A percentile compares a stretch with the other conserved stretches of the same genome.
phyloP scores from a whole-genome alignment of 1,284 basidiomycete genomes.

The Inonotus obliquus region DNA sequence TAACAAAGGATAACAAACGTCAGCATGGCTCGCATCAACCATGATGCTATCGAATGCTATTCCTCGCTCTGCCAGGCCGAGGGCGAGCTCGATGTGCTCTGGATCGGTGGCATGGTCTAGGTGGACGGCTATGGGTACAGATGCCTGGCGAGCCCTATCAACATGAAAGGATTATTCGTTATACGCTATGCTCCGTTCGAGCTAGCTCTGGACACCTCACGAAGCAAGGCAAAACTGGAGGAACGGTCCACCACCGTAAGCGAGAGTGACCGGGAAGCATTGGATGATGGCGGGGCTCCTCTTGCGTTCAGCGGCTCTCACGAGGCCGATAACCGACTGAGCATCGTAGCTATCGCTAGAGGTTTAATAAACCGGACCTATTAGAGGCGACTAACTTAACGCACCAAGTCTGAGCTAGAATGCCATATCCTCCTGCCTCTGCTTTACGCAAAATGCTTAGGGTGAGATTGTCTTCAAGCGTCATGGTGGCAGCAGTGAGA shows the following conservation, averaged over 20 bases:
- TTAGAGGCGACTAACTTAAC: conserved; percentile 9
- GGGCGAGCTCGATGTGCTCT: conserved; percentile 42
- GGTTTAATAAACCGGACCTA: not conserved
- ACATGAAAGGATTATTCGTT: not conserved
- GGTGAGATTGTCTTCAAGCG: conserved; percentile 33
- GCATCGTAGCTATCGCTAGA: conserved; percentile 38
- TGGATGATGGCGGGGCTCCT: conserved; percentile 43
- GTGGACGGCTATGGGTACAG: conserved; percentile 45
- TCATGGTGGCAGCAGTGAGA: not conserved
- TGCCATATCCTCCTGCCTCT: conserved; percentile 40
- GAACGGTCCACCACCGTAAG: conserved; percentile 43
- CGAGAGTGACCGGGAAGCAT: conserved; percentile 43
- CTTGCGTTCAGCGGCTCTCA: conserved; percentile 42
- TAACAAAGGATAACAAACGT: conserved; percentile 25
- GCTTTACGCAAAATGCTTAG: conserved; percentile 39
- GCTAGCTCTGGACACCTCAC: conserved; percentile 24
- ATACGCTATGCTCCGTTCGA: not conserved
- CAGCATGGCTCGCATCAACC: conserved; percentile 48
- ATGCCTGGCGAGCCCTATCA: conserved; percentile 38
- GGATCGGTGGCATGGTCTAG: conserved; percentile 46
- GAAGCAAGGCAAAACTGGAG: conserved; percentile 42
- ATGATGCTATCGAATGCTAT: conserved; percentile 48
- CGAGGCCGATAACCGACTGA: conserved; percentile 40
- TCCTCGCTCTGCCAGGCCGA: conserved; percentile 42
- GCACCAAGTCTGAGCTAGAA: conserved; percentile 43